phyloP scores from a whole-genome alignment of 2,329 filamentous ascomycete species.

The Huntiella moniliformis region DNA sequence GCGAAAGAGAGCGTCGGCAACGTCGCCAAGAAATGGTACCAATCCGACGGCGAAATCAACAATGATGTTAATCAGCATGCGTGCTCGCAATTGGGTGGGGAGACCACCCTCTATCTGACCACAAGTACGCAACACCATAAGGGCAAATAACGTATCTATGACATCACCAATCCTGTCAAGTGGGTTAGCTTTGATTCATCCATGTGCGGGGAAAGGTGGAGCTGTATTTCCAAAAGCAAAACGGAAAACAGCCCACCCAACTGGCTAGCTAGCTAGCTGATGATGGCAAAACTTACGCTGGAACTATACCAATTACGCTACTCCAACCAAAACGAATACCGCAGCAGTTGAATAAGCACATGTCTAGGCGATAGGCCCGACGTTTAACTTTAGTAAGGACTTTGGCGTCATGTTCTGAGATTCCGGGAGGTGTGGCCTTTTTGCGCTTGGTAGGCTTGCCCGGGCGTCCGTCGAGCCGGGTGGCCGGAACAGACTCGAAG shows the following conservation, averaged over 20 bases:
- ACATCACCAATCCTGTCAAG: conserved; percentile 50
- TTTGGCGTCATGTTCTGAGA: conserved; percentile 64
- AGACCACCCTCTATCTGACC: conserved; percentile 60
- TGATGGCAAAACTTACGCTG: conserved; percentile 40
- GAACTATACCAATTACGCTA: conserved; percentile 66
- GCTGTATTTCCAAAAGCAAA: neutral
- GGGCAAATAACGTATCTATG: conserved; percentile 52
- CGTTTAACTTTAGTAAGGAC: conserved; percentile 74
- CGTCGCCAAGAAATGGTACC: conserved; percentile 57
- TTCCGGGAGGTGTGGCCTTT: conserved; percentile 66
- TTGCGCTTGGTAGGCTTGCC: conserved; percentile 67
- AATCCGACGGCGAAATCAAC: conserved; percentile 58
- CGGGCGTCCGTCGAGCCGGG: conserved; percentile 44
- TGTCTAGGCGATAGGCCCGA: conserved; percentile 70
- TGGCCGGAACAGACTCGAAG: conserved; percentile 65
- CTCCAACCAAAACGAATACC: conserved; percentile 81
- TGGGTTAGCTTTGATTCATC: neutral
- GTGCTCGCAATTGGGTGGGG: conserved; percentile 35
- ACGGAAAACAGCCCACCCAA: no score
- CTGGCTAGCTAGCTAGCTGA: neutral
- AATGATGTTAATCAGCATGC: conserved; percentile 66
- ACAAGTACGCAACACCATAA: conserved; percentile 58
- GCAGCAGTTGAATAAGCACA: conserved; percentile 61
- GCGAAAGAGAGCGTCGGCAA: conserved; percentile 53
- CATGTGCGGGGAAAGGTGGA: no score